Base-by-base conservation (phyloP, 2,329 filamentous ascomycete genomes). In the Aspergillus fijiensis region DNA sequence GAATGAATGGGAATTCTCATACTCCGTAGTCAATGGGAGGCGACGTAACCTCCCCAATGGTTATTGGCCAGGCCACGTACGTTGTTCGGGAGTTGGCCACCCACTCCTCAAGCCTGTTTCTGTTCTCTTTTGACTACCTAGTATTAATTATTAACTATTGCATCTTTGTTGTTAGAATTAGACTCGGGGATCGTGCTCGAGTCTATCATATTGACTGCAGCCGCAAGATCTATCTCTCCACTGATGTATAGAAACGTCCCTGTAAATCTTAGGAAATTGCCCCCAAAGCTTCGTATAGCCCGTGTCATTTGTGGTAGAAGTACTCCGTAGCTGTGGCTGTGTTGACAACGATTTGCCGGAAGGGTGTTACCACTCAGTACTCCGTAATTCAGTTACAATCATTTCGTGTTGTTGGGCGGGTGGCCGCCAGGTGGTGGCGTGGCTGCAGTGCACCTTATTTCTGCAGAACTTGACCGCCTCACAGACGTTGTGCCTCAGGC, bases 401-500 rank as follows among this genome's bases (percentile, higher is more conserved):
- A 42, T 42, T 14, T 42, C 14, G 12, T 7, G 16, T 42, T 16
- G 39, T 12, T 35, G 33, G 11, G 12, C 14, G 23, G 23, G 23
- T 42, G 35, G 35, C 35, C 11, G 35, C 35, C 35, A 42, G 35
- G 35, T 14, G 39, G 39, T 42, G 33, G 33, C 12, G 12, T 29
- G 39, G 39, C 6, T 42, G 16, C 5, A 16, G 14, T 1, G 27
- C 7, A 29, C 27, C 27, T 29, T 29, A 42, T 16, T 35, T 35
- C 33, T 35, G 39, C 39, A 42, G 14, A 42, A 42, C 4, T 5
- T 42, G 14, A 42, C 39, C 39, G 39, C 39, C 39, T 42, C 14
- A 5, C 16, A 27, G 2, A 7, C 4, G 21, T 1, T 25, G 1
- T 62, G 64, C 64, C 64, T 67, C 47, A 67, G 64, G 64, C 64